phyloP scores from a whole-genome alignment of 2,329 filamentous ascomycete species.

The Xylariaceae sp. region DNA sequence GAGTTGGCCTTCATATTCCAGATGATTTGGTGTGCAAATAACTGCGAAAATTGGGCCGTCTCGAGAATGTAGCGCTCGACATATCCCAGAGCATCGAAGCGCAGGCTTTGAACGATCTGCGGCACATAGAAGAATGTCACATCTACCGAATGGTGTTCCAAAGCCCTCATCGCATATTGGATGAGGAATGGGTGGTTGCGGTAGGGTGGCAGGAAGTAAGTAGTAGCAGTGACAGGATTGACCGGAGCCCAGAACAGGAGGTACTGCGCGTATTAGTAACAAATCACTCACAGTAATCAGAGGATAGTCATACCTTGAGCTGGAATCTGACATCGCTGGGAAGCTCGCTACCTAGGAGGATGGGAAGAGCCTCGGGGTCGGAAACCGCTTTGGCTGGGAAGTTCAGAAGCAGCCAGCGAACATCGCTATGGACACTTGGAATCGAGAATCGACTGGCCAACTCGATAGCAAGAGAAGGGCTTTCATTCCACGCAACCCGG shows the following conservation, averaged over 20 bases:
- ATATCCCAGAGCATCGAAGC: slow-evolving; percentile 90
- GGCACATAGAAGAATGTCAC: slow-evolving; percentile 99
- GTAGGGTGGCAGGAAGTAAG: slow-evolving; percentile 88
- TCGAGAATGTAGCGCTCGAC: slow-evolving; percentile 96
- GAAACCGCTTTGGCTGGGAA: slow-evolving; percentile 78
- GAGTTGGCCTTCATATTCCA: slow-evolving; percentile 99
- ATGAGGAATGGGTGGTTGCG: slow-evolving; percentile 88
- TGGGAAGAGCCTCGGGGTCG: slow-evolving; percentile 76
- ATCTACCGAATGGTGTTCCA: slow-evolving; percentile 94
- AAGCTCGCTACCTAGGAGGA: slow-evolving; percentile 73
- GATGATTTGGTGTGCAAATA: slow-evolving; percentile 98
- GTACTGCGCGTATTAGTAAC: slow-evolving; percentile 53
- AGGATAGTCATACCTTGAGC: slow-evolving; percentile 59
- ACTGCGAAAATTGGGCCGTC: slow-evolving; percentile 93
- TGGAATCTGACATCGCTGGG: slow-evolving; percentile 78
- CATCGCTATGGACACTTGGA: slow-evolving; percentile 65
- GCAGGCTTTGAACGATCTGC: slow-evolving; percentile 91
- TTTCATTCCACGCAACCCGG: slow-evolving; percentile 81
- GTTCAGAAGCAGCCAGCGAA: slow-evolving; percentile 75
- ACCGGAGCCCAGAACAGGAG: slow-evolving; percentile 89
- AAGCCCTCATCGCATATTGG: slow-evolving; percentile 92
- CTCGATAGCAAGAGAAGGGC: slow-evolving; percentile 82
- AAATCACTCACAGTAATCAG: neutral
- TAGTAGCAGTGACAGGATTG: slow-evolving; percentile 88
- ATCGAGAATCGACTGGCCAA: slow-evolving; percentile 76